A percentile compares a stretch with the other conserved stretches of the same genome.
phyloP scores from a whole-genome alignment of 805 yeast genomes.

The Hyphopichia homilentoma region DNA sequence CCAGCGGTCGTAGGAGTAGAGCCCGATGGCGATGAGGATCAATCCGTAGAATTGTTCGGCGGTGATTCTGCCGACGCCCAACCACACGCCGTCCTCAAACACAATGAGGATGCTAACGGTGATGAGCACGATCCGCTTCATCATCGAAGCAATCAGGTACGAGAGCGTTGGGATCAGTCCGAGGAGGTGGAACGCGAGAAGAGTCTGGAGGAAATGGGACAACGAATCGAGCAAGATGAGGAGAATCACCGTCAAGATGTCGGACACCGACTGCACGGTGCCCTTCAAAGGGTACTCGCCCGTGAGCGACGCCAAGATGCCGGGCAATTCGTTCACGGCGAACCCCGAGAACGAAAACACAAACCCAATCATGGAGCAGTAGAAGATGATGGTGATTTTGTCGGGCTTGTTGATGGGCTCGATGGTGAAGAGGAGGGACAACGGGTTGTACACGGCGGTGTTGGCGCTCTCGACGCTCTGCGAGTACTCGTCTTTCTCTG shows the following conservation, averaged over 20 bases:
- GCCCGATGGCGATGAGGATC: conserved; percentile 48
- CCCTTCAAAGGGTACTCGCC: conserved; percentile 5
- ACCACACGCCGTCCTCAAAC: conserved; percentile 25
- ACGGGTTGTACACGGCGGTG: conserved; percentile 16
- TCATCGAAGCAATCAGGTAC: conserved; percentile 80
- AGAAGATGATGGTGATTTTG: conserved; percentile 74
- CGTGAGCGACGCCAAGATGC: conserved; percentile 14
- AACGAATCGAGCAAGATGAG: conserved; percentile 63
- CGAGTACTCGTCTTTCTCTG: conserved; percentile 17
- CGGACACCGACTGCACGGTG: conserved; percentile 11
- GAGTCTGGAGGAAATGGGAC: conserved; percentile 75
- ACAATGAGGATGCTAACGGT: conserved; percentile 62
- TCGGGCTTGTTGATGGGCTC: conserved; percentile 52
- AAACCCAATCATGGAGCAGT: conserved; percentile 74
- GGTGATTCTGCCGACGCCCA: conserved; percentile 39
- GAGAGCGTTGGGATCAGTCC: conserved; percentile 82
- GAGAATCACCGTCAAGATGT: conserved; percentile 38
- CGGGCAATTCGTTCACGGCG: conserved; percentile 55
- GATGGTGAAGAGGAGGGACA: conserved; percentile 11
- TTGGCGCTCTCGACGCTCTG: conserved; percentile 14
- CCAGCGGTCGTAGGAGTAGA: conserved; percentile 67
- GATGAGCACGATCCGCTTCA: conserved; percentile 84
- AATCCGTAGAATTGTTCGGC: conserved; percentile 48
- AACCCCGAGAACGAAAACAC: conserved; percentile 72
- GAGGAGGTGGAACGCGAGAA: conserved; percentile 75